Conservation (phyloP, 495 filamentous ascomycete species). For the Penicillium robsamsonii region DNA sequence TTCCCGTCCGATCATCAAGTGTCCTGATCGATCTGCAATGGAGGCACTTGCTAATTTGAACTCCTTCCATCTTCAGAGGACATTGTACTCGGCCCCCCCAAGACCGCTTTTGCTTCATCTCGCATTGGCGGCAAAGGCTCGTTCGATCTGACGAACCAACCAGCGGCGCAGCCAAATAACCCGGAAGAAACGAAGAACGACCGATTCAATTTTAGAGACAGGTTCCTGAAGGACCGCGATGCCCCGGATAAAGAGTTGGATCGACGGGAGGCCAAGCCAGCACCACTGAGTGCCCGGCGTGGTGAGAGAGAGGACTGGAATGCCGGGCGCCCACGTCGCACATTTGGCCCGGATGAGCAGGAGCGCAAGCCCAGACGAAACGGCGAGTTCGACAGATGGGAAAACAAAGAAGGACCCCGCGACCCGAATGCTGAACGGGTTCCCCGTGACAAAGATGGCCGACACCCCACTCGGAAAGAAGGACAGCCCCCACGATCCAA, state of each 20-base stretch:
- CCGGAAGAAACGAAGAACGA: constrained; percentile 52
- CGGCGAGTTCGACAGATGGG: constrained; percentile 64
- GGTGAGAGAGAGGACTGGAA: constrained; percentile 60
- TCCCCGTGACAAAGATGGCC: constrained; percentile 41
- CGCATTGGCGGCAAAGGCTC: constrained; percentile 53
- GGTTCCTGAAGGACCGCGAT: constrained; percentile 49
- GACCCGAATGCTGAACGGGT: constrained; percentile 49
- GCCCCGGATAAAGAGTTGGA: constrained; percentile 43
- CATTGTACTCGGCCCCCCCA: constrained; percentile 85
- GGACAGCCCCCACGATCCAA: constrained; percentile 45
- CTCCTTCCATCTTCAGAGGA: constrained; percentile 56
- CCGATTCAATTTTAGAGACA: constrained; percentile 60
- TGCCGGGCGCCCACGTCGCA: constrained; percentile 52
- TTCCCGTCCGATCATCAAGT: not conserved
- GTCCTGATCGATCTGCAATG: constrained; percentile 9
- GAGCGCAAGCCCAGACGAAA: constrained; percentile 54
- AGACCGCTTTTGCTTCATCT: constrained; percentile 81
- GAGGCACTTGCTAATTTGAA: constrained; percentile 19
- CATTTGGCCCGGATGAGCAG: constrained; percentile 53
- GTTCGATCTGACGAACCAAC: constrained; percentile 49
- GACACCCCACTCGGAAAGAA: constrained; percentile 49
- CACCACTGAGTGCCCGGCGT: constrained; percentile 42
- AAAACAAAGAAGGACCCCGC: constrained; percentile 40
- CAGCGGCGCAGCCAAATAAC: constrained; percentile 47
- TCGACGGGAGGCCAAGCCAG: constrained; percentile 40